Evolutionary conservation across 2,329 filamentous ascomycete species (phyloP), one percentile per base, ranked within the genome.

Genomic region (Cercospora zeae-maydis): DNA sequence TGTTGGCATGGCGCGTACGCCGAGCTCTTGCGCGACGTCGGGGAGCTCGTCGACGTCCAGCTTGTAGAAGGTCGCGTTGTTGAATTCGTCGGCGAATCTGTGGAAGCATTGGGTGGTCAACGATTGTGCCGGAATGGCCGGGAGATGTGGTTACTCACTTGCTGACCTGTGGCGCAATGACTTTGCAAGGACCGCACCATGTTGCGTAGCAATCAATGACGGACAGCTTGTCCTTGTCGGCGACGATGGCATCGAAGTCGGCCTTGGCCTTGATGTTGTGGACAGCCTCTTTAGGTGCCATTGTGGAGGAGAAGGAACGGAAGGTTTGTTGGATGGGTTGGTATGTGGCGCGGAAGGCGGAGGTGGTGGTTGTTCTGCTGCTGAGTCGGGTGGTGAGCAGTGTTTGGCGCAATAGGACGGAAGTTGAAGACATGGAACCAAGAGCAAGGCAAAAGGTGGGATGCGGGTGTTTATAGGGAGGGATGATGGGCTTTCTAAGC

Each of bases 131-230:
- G 27, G 21, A n/a, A 27, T 2, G 39, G 47, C 13, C 37, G 27
- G 33, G 51, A 63, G 14, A 2, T 13, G 36, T 33, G 21, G 34
- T 45, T 49, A 37, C 30, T 58, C 55, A 68, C 69, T 65, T 63
- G 88, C 84, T 88, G 62, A 96, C 81, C 66, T 87, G 78, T 63
- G 93, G 93, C 16, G 92, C 86, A 73, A 97, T 95, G 72, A 88
- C 84, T 83, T 93, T 96, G 89, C 93, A 98, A 64, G 93, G 93
- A 64, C 92, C 92, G 82, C 93, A 98, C 93, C 93, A 97, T 66
- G 82, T 86, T 61, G 93, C 93, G 78, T 89, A 92, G 81, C 87
- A 92, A 82, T 98, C 93, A 73, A 98, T 81, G 65, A 97, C 80
- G 70, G 96, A 84, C 67, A 90, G 77, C 58, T 82, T 82, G 73